Base-by-base conservation (phyloP, 1,139 yeast species). In the Pichia sp. region DNA sequence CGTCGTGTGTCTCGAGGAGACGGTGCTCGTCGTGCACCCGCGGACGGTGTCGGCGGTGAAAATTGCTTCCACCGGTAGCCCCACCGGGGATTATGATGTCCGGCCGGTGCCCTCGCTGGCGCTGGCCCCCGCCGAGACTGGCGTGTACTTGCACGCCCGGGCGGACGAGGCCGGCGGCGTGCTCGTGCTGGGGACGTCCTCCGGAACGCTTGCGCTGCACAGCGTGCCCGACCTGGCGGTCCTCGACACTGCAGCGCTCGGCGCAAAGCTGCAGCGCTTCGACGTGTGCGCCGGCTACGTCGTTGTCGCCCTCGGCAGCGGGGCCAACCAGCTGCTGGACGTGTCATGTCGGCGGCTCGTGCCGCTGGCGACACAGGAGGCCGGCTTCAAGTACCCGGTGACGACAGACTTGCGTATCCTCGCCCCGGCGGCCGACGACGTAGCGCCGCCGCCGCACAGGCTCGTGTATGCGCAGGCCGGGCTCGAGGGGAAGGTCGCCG, bases 401-500 rank as follows among this genome's bases (percentile, higher is more conserved):
- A 82, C 89, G 1, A 74, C 84, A 50, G 81, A 81, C 44, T 64
- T 90, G 31, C 75, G 76, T 58, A 75, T 85, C 51, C 76, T 84
- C 60, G 88, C 71, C 29, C 8, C 45, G 11, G 26, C n/a, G 11
- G 13, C 45, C 13, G 11, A 5, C 30, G 26, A 19, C 30, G 26
- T 26, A 11, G 10, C 45, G 11, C 4, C 31, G n/a, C 29, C 47
- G 15, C 57, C 57, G 8, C 53, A 55, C 38, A 23, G 11, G 4
- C 26, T 51, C 16, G 95, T 95, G 0, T 90, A 83, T 67, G 90
- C 88, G 0, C 79, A 86, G 44, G 77, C 92, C n/a, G 85, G 96
- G 2, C 78, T 90, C 13, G 97, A 90, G 63, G 97, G 97, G 0
- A 74, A 96, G 48, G 93, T 89, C 0, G 86, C 95, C 0, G 80